phyloP scores from a whole-genome alignment of 257 asterid genomes.

The Rehmannia glutinosa region DNA sequence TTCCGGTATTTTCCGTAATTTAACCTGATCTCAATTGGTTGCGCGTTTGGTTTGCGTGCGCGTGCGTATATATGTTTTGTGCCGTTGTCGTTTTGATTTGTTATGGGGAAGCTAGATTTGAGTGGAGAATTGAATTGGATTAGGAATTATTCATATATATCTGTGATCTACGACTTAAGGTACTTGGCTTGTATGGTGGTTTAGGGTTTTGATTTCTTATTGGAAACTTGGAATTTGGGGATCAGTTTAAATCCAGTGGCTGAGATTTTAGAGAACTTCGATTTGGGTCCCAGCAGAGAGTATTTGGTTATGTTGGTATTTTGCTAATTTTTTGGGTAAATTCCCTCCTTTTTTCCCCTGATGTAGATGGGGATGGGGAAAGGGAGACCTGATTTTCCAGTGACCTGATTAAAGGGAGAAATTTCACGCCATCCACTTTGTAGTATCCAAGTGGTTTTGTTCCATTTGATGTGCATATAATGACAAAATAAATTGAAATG shows the following conservation, averaged over 20 bases:
- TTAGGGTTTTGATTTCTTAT: constrained; percentile 21
- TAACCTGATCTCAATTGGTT: neutral
- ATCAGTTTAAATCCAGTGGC: constrained; percentile 4
- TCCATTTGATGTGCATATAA: neutral
- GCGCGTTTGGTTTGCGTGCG: neutral
- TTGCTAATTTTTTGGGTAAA: neutral
- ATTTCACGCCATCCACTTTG: neutral
- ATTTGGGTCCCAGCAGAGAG: too few species aligned
- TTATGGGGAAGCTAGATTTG: neutral
- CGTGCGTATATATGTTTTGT: neutral
- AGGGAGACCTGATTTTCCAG: neutral
- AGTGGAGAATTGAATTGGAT: neutral
- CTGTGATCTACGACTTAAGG: constrained; percentile 3
- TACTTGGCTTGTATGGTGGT: constrained; percentile 5
- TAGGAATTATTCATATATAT: neutral
- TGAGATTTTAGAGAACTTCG: neutral
- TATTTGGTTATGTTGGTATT: neutral
- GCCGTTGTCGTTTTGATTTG: neutral
- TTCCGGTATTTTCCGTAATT: constrained; percentile 63
- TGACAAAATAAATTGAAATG: neutral
- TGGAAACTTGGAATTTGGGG: neutral
- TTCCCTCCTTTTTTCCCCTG: neutral
- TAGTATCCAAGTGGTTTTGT: neutral
- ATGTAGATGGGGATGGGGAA: neutral
- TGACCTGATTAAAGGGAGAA: neutral